These are phyloP conservation scores for Mycena metata DNA, from an alignment of 768 basidiomycete genomes.

Conservation along the genomic window DNA sequence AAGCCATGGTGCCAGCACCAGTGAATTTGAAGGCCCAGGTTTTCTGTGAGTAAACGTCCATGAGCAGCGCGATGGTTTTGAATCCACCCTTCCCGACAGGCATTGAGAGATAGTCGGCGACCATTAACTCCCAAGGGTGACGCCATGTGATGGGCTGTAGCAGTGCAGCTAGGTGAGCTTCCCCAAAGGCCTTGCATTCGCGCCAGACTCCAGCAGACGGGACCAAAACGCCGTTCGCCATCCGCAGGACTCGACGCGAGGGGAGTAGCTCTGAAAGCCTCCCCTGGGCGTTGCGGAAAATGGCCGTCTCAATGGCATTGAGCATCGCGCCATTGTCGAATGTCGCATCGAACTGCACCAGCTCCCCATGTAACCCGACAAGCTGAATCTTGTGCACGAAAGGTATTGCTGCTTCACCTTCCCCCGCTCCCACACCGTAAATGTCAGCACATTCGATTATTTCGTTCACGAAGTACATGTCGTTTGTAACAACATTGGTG, in stretches of 20 bases:
- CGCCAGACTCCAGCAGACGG: conserved; percentile 40
- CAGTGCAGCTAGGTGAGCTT: conserved; percentile 9
- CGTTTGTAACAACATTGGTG: conserved; percentile 12
- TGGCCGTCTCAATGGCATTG: conserved; percentile 3
- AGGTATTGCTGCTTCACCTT: background rate
- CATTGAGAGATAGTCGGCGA: conserved; percentile 23
- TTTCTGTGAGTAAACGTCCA: conserved; percentile 29
- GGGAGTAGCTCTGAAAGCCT: conserved; percentile 7
- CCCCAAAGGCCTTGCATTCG: conserved; percentile 34
- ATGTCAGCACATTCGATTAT: conserved; percentile 13
- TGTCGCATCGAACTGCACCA: background rate
- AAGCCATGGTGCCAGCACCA: background rate
- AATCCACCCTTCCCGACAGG: conserved; percentile 29
- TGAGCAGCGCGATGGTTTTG: conserved; percentile 18
- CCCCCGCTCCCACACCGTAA: conserved; percentile 15
- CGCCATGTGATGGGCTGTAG: conserved; percentile 26
- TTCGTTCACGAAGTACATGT: conserved; percentile 15
- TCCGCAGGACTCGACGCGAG: conserved; percentile 35
- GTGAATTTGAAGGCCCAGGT: conserved; percentile 28
- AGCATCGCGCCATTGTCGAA: conserved; percentile 31
- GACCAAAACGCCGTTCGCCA: conserved; percentile 49
- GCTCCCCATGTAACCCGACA: background rate
- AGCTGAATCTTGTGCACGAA: conserved; percentile 16
- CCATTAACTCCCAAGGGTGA: conserved; percentile 30
- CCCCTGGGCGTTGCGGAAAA: conserved; percentile 1